Conservation (phyloP, 2,329 filamentous ascomycete species). For the Trichoderma gracile region DNA sequence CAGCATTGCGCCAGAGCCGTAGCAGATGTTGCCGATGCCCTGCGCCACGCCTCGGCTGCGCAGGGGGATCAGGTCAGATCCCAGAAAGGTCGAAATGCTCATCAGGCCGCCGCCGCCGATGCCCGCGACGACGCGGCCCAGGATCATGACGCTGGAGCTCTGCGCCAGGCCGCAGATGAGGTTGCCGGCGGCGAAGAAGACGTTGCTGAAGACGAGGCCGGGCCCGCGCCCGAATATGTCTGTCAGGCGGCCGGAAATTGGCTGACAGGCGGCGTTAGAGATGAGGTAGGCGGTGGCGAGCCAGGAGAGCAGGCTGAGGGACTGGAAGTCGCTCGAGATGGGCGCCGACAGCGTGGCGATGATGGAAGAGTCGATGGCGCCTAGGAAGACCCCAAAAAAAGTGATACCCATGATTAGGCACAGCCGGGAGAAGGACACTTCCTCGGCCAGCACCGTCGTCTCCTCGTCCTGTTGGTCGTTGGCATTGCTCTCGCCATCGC, state of each 20-base stretch:
- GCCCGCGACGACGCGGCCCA: slow-evolving; percentile 77
- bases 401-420: slow-evolving; percentile 54
- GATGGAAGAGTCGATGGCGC: slow-evolving; percentile 73
- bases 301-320: slow-evolving; percentile 81
- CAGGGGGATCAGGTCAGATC: slow-evolving; percentile 70
- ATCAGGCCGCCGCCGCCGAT: slow-evolving; percentile 79
- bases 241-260: slow-evolving; percentile 79
- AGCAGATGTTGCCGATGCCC: slow-evolving; percentile 81
- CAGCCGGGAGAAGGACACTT: slow-evolving; percentile 51
- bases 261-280: slow-evolving; percentile 83
- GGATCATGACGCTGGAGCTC: slow-evolving; percentile 67
- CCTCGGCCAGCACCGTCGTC: slow-evolving; percentile 49
- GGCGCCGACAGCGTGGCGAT: slow-evolving; percentile 83
- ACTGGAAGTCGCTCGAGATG: slow-evolving; percentile 81
- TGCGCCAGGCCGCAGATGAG: slow-evolving; percentile 76
- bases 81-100: slow-evolving; percentile 70
- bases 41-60: slow-evolving; percentile 77
- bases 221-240: slow-evolving; percentile 83
- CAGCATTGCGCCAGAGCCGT: slow-evolving; percentile 74
- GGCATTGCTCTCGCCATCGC: slow-evolving; percentile 2
- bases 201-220: slow-evolving; percentile 75
- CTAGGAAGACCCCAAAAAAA: slow-evolving; percentile 64
- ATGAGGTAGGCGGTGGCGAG: slow-evolving; percentile 86
- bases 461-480: slow-evolving; percentile 43
- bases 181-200: slow-evolving; percentile 79